Evolutionary conservation across 2,329 filamentous ascomycete genomes (phyloP).

Genomic region (Lanzia echinophila): DNA sequence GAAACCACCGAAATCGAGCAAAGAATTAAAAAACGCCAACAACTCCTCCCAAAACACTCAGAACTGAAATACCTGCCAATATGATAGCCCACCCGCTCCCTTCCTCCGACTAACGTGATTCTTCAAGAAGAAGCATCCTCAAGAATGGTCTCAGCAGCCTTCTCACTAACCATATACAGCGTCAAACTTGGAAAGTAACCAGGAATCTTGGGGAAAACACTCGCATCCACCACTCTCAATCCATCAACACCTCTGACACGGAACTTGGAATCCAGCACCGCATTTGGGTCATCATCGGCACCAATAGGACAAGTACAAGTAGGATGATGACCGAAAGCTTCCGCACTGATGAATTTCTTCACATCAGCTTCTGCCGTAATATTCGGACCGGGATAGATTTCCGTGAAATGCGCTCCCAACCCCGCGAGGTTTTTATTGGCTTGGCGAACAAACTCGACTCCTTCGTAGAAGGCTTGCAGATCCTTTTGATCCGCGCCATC

Average conservation of each 20-base stretch:
- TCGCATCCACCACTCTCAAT: slow-evolving; percentile 54
- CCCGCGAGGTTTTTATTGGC: slow-evolving; percentile 37
- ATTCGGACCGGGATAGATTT: slow-evolving; percentile 37
- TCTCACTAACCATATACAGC: slow-evolving; percentile 52
- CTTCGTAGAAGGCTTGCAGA: slow-evolving; percentile 16
- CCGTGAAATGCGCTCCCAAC: slow-evolving; percentile 35
- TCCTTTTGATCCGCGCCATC: slow-evolving; percentile 10
- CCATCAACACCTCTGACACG: slow-evolving; percentile 29
- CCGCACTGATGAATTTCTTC: slow-evolving; percentile 41
- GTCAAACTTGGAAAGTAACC: slow-evolving; percentile 46
- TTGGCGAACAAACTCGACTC: slow-evolving; percentile 11
- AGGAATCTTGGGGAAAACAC: slow-evolving; percentile 44
- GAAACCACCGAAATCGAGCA: too few species aligned
- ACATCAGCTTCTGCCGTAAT: slow-evolving; percentile 33
- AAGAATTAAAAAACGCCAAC: too few species aligned
- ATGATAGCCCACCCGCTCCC: too few species aligned
- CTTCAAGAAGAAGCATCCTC: background rate
- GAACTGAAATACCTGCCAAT: too few species aligned
- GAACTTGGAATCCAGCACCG: slow-evolving; percentile 36
- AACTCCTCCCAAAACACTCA: too few species aligned
- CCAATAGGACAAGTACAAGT: slow-evolving; percentile 46
- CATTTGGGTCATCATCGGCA: slow-evolving; percentile 41
- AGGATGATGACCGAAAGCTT: slow-evolving; percentile 52
- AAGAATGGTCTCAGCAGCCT: slow-evolving; percentile 36
- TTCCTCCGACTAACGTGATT: too few species aligned